Evolutionary conservation across 257 asterid genomes (phyloP).

Genomic region (Oldenlandia corymbosa): DNA sequence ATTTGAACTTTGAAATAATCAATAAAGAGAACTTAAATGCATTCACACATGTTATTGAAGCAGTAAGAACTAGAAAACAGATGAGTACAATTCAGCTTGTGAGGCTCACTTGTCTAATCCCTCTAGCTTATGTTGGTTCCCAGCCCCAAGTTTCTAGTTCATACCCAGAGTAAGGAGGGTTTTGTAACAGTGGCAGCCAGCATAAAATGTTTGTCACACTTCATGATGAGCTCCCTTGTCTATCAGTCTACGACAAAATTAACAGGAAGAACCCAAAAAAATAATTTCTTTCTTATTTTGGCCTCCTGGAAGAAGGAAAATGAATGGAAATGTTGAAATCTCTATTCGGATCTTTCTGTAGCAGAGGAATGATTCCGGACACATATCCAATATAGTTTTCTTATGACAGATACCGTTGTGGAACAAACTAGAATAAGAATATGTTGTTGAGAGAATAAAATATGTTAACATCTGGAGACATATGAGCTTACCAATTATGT

Average conservation of each 20-base stretch:
- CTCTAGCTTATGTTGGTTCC: too few relatives aligned
- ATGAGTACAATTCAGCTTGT: background rate
- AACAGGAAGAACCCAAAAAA: too few relatives aligned
- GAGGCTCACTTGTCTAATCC: background rate
- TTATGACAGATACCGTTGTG: background rate
- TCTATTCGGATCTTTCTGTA: background rate
- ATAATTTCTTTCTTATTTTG: background rate
- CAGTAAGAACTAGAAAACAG: background rate
- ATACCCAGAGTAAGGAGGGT: too few relatives aligned
- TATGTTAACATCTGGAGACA: background rate
- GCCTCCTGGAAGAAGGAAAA: background rate
- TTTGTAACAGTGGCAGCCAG: too few relatives aligned
- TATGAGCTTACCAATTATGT: slow-evolving; percentile 33
- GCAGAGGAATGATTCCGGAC: background rate
- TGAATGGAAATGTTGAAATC: background rate
- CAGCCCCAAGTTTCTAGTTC: too few relatives aligned
- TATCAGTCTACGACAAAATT: too few relatives aligned
- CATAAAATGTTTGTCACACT: too few relatives aligned
- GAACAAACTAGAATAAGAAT: background rate
- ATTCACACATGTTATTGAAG: background rate
- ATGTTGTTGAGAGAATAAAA: background rate
- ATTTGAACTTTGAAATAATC: background rate
- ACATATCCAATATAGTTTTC: background rate
- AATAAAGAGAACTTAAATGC: background rate
- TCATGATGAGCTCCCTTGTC: too few relatives aligned